These are phyloP conservation scores for Penicillium cataractarum DNA, from an alignment of 495 filamentous ascomycete genomes.

Conservation along the genomic window DNA sequence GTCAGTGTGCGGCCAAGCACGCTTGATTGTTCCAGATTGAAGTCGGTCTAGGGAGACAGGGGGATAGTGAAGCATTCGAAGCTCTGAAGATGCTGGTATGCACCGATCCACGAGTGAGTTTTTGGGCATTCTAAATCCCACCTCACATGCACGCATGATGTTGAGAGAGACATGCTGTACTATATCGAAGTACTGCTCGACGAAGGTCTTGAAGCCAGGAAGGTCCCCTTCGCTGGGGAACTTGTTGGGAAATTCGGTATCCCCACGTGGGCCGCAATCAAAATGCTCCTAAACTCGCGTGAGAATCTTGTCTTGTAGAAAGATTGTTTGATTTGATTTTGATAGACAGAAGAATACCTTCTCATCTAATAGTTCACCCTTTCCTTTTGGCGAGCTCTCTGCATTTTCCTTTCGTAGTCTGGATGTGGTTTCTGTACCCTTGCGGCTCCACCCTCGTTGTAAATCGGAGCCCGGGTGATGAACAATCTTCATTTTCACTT, in stretches of 20 bases:
- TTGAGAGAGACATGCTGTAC: conserved; percentile 3
- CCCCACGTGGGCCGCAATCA: conserved; percentile 10
- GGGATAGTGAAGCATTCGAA: conserved; percentile 22
- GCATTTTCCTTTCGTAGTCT: not conserved
- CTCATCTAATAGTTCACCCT: not conserved
- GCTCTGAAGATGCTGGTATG: conserved; percentile 6
- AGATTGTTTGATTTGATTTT: not conserved
- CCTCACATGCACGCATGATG: conserved; percentile 1
- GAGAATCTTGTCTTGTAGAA: not conserved
- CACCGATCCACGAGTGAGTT: conserved; percentile 4
- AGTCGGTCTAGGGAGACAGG: conserved; percentile 8
- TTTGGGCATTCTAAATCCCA: not conserved
- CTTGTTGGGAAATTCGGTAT: conserved; percentile 13
- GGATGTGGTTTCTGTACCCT: not conserved
- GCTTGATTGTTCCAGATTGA: conserved; percentile 15
- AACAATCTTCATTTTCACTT: not conserved
- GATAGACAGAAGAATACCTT: not conserved
- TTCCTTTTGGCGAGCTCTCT: not conserved
- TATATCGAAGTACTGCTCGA: conserved; percentile 14
- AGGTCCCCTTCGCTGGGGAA: conserved; percentile 15
- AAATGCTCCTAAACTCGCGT: conserved; percentile 11
- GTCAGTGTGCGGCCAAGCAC: conserved; percentile 40
- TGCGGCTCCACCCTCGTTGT: not conserved
- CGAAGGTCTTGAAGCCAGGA: conserved; percentile 7
- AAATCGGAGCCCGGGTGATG: not conserved